Evolutionary conservation across 129 eudicot species (phyloP).

Genomic region (Lonicera japonica): DNA sequence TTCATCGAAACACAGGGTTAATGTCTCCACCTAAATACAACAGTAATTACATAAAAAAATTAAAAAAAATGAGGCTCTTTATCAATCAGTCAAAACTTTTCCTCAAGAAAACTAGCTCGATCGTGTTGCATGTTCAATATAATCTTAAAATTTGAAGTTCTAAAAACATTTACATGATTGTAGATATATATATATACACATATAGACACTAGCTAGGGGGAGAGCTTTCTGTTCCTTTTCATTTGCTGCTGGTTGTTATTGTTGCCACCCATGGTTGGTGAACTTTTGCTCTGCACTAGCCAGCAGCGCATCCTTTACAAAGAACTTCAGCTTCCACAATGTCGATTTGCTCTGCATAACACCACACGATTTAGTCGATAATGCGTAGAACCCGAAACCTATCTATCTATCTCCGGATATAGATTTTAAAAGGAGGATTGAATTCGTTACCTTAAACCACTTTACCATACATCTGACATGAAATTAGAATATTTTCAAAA

Average conservation of each 20-base stretch:
- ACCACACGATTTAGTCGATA: not conserved
- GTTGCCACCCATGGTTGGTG: conserved; percentile 30
- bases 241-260: conserved; percentile 6
- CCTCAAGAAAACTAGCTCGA: conserved; percentile 1
- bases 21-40: too few species aligned
- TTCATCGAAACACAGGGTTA: too few species aligned
- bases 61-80: not conserved
- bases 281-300: conserved; percentile 40
- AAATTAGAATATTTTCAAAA: too few species aligned
- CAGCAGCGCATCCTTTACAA: conserved; percentile 50
- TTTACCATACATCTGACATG: too few species aligned
- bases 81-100: not conserved
- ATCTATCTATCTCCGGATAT: not conserved
- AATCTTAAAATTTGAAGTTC: too few species aligned
- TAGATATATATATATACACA: not conserved
- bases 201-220: too few species aligned
- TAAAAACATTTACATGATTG: not conserved
- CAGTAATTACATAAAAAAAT: not conserved
- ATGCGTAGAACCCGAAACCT: not conserved
- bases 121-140: too few species aligned
- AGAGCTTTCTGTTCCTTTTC: conserved; percentile 49
- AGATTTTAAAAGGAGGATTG: too few species aligned
- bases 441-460: too few species aligned
- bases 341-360: conserved; percentile 61
- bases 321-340: conserved; percentile 77